phyloP scores from a whole-genome alignment of 169 alveolate species.

The Cryptosporidium xiaoi region DNA sequence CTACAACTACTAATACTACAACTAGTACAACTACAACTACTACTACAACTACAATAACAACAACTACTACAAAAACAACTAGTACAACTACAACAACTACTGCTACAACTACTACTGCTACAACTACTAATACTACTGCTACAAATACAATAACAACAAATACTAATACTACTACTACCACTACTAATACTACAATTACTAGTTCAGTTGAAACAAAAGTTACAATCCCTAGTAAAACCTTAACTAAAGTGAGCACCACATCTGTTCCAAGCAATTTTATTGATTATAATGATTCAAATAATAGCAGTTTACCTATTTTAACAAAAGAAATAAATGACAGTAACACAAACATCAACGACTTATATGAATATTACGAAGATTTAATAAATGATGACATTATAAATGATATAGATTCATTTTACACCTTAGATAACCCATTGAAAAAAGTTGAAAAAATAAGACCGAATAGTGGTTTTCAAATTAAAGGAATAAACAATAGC shows the following conservation, averaged over 20 bases:
- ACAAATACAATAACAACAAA: constrained; percentile 76
- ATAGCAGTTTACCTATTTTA: constrained; percentile 4
- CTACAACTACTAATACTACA: constrained; percentile 11
- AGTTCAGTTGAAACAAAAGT: constrained; percentile 74
- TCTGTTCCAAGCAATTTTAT: constrained; percentile 25
- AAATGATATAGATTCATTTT: background rate
- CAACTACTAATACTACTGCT: constrained; percentile 42
- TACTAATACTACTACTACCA: constrained; percentile 74
- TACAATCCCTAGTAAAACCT: constrained; percentile 68
- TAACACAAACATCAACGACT: constrained; percentile 3
- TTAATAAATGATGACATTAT: background rate
- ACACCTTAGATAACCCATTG: too few species aligned
- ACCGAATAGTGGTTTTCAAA: too few species aligned
- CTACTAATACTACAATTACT: constrained; percentile 53
- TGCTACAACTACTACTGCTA: constrained; percentile 64
- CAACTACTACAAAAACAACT: constrained; percentile 32
- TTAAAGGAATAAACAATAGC: too few species aligned
- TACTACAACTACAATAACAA: constrained; percentile 34
- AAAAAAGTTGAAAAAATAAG: too few species aligned
- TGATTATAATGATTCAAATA: background rate
- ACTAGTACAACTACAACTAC: background rate
- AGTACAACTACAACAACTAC: constrained; percentile 75
- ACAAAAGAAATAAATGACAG: background rate
- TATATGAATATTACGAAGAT: background rate
- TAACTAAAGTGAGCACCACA: constrained; percentile 16